A percentile compares a stretch with the other conserved stretches of the same genome.
These are phyloP conservation scores for Pilaira anomala DNA, from an alignment of 192 early-diverging fungal genomes.

Conservation along the genomic window DNA sequence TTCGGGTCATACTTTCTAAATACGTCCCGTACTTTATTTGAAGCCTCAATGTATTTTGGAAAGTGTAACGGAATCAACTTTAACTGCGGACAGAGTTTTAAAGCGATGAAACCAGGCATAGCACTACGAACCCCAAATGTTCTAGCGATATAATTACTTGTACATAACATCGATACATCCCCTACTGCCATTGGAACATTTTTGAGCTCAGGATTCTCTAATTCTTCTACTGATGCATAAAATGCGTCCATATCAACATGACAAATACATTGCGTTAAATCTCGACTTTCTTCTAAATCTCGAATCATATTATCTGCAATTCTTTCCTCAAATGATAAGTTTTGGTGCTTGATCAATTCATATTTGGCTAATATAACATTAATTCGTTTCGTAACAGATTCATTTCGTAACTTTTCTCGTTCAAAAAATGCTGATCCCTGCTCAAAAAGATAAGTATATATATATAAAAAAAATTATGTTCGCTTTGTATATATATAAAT, in stretches of 20 bases:
- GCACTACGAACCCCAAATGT: conserved; percentile 66
- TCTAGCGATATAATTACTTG: conserved; percentile 64
- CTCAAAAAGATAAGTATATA: background rate
- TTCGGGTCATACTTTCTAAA: conserved; percentile 62
- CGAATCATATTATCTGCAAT: conserved; percentile 37
- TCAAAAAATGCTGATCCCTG: conserved; percentile 55
- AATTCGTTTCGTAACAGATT: conserved; percentile 37
- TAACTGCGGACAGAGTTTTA: conserved; percentile 58
- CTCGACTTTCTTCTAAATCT: conserved; percentile 40
- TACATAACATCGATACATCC: conserved; percentile 50
- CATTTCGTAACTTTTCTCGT: conserved; percentile 46
- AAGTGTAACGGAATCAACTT: conserved; percentile 48
- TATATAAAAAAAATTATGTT: background rate
- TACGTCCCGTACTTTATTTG: conserved; percentile 46
- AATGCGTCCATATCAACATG: conserved; percentile 77
- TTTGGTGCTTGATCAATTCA: conserved; percentile 31
- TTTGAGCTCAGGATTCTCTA: conserved; percentile 59
- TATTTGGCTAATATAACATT: conserved; percentile 37
- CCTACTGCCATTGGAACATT: conserved; percentile 61
- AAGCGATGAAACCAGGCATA: conserved; percentile 63
- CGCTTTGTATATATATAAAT: background rate
- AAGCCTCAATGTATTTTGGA: conserved; percentile 48
- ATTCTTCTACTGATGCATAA: conserved; percentile 69
- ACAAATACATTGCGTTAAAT: conserved; percentile 52
- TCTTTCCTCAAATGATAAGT: conserved; percentile 35